Evolutionary conservation across 257 asterid species (phyloP).

Genomic region (Eucommia ulmoides): DNA sequence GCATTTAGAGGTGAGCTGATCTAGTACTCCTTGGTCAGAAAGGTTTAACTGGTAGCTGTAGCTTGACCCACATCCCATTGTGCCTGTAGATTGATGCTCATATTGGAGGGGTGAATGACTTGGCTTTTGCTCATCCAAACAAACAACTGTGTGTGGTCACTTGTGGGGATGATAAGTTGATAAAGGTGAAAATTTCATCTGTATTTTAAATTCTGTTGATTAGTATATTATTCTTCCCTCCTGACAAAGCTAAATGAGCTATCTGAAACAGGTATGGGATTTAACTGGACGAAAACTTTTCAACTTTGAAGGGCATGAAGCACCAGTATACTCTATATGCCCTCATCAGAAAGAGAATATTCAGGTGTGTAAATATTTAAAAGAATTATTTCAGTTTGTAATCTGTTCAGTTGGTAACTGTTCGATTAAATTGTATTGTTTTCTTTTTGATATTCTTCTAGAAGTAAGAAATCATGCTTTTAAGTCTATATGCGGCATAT

Average conservation of each 20-base stretch:
- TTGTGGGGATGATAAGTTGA: conserved; percentile 94
- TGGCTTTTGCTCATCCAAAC: conserved; percentile 93
- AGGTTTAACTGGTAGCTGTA: conserved; percentile 7
- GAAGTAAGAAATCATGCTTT: no score
- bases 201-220: conserved; percentile 2
- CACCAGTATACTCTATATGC: conserved; percentile 92
- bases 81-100: conserved; percentile 85
- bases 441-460: no score
- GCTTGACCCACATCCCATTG: conserved; percentile 10
- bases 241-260: conserved; percentile 18
- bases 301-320: conserved; percentile 95
- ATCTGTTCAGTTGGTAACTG: no score
- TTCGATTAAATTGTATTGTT: no score
- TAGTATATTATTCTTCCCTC: neutral
- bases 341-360: conserved; percentile 95
- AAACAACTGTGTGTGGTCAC: conserved; percentile 83
- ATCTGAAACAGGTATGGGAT: conserved; percentile 90
- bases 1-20: conserved; percentile 64
- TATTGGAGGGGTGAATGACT: conserved; percentile 80
- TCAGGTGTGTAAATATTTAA: conserved; percentile 79
- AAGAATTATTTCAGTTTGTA: no score
- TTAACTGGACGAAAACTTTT: conserved; percentile 70
- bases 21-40: conserved; percentile 4
- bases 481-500: no score
- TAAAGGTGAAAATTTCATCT: conserved; percentile 45